Base-by-base conservation (phyloP, 129 eudicot genomes). In the Glebionis coronaria region DNA sequence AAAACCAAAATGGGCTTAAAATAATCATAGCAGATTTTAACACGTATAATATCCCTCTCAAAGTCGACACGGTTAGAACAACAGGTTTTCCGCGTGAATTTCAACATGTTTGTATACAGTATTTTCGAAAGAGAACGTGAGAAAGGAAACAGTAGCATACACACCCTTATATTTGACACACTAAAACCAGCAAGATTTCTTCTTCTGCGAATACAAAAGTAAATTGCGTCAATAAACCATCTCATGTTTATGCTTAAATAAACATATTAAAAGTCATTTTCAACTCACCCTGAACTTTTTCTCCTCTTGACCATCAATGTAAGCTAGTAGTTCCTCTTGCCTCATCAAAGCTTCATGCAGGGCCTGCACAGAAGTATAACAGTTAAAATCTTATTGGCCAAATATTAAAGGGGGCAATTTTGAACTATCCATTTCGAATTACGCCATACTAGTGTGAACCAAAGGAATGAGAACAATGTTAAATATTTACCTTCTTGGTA, bases 271-370 rank as follows among this genome's bases (percentile, higher is more conserved):
- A 31, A 35, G 42, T 5, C 42, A 35, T 31, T 46, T 62, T 56
- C 31, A 67, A 78, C 84, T 85, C 58, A 91, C 97, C 87, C 81
- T 74, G 69, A 65, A 82, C 67, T 81, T 88, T 23, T 88, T 91
- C 45, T 73, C 96, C 79, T 83, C 94, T 82, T 88, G 96, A 15
- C 85, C 67, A 65, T 91, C 97, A 20, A 91, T 88, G 71, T 91
- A 88, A 56, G 96, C 96, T 68, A 88, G 87, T 61, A 91, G 73
- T 63, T 91, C 97, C 83, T 91, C 97, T 81, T 91, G 97, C 88
- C 86, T 91, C 97, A 91, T 83, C 68, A 85, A 78, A 71, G 97
- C 96, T 78, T 91, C 97, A 65, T 91, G 88, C 69, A 91, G 81
- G 57, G 97, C 96, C 97, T 91, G 79, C 42, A 6, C 42, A 35